A percentile compares a stretch with the other conserved stretches of the same genome.
phyloP scores from a whole-genome alignment of 768 basidiomycete genomes.

The Calocera cornea region DNA sequence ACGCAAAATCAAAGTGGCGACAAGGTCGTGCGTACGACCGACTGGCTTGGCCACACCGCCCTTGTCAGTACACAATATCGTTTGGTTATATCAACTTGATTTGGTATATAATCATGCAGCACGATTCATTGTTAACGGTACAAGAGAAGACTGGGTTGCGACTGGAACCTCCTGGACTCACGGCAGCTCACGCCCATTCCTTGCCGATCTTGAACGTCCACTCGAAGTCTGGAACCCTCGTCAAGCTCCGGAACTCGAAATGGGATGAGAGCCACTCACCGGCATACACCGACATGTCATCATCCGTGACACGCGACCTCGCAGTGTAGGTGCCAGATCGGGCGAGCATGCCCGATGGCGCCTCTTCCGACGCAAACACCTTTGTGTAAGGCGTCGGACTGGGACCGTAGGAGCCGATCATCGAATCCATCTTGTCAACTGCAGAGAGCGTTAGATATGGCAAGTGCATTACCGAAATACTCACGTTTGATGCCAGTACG shows the following conservation, averaged over 20 bases:
- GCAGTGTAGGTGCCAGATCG: conserved; percentile 69
- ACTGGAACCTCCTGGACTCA: background rate
- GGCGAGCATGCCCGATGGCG: conserved; percentile 67
- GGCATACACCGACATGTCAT: conserved; percentile 68
- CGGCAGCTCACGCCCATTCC: conserved; percentile 51
- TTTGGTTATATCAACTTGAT: background rate
- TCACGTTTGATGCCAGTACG: conserved; percentile 59
- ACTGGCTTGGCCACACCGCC: no score
- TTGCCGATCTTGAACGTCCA: conserved; percentile 88
- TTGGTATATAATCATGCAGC: conserved; percentile 1
- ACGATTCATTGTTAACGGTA: background rate
- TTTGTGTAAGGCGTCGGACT: conserved; percentile 52
- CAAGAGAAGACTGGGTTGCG: background rate
- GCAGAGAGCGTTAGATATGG: conserved; percentile 3
- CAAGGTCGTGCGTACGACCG: background rate
- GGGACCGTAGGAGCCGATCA: conserved; percentile 84
- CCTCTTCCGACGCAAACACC: conserved; percentile 55
- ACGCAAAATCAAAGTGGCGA: background rate
- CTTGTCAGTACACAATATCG: background rate
- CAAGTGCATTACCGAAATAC: conserved; percentile 8
- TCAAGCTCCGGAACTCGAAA: background rate
- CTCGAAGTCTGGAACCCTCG: conserved; percentile 46
- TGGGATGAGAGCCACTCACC: conserved; percentile 33
- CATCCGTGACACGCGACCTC: conserved; percentile 71
- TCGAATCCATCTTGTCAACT: conserved; percentile 88